These are phyloP conservation scores for Cicer cuneatum DNA, from an alignment of 306 rosid genomes.

Conservation along the genomic window DNA sequence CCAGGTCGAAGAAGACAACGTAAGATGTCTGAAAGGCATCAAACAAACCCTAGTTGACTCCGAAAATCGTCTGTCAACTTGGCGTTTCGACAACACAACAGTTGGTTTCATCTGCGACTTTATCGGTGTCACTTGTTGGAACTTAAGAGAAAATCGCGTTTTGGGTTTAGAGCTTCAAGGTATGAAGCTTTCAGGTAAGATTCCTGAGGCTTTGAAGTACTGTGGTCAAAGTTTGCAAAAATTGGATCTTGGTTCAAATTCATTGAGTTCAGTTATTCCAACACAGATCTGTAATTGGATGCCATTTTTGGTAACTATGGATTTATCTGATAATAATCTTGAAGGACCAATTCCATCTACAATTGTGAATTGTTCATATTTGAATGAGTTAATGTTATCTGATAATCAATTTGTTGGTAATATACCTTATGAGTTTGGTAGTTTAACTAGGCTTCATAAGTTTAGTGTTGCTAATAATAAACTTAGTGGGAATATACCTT, in stretches of 20 bases:
- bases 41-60: slow-evolving; percentile 52
- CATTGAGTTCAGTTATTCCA: slow-evolving; percentile 62
- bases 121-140: slow-evolving; percentile 79
- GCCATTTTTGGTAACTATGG: slow-evolving; percentile 66
- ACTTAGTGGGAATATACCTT: slow-evolving; percentile 68
- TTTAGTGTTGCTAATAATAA: slow-evolving; percentile 72
- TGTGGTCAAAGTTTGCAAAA: slow-evolving; percentile 65
- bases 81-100: slow-evolving; percentile 73
- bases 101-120: slow-evolving; percentile 68
- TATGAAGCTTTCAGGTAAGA: slow-evolving; percentile 60
- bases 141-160: slow-evolving; percentile 73
- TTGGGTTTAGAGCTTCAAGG: slow-evolving; percentile 56
- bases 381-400: slow-evolving; percentile 63
- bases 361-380: slow-evolving; percentile 60
- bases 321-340: slow-evolving; percentile 64
- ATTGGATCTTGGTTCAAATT: slow-evolving; percentile 72
- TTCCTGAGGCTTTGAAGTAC: slow-evolving; percentile 63
- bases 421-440: slow-evolving; percentile 67
- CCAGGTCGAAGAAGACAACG: slow-evolving; percentile 58
- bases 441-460: slow-evolving; percentile 60
- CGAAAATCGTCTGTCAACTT: slow-evolving; percentile 36
- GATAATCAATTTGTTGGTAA: slow-evolving; percentile 65
- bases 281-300: slow-evolving; percentile 70
- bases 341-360: slow-evolving; percentile 64
- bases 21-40: slow-evolving; percentile 67